phyloP scores from a whole-genome alignment of 805 yeast species.

The Grigorovia humatica region DNA sequence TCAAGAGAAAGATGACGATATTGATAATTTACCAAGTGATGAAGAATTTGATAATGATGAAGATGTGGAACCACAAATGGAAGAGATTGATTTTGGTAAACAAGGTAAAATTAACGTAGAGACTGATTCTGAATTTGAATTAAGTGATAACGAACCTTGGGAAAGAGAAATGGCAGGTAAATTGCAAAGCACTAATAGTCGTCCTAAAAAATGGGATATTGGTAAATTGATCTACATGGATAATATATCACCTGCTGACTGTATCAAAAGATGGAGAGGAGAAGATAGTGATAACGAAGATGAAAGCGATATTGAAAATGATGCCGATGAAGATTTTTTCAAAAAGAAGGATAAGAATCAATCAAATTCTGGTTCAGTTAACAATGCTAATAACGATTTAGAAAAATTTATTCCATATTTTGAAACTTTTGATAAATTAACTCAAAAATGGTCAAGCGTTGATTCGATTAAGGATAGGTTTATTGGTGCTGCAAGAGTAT shows the following conservation, averaged over 20 bases:
- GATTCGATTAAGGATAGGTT: constrained; percentile 25
- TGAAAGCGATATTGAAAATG: constrained; percentile 31
- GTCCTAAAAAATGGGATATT: constrained; percentile 60
- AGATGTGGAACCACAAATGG: constrained; percentile 33
- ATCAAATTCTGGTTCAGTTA: not conserved
- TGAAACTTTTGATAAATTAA: constrained; percentile 25
- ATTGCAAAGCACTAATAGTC: constrained; percentile 40
- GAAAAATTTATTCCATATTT: constrained; percentile 28
- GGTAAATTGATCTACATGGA: constrained; percentile 72
- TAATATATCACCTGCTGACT: constrained; percentile 66
- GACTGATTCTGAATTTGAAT: constrained; percentile 43
- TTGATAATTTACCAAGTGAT: constrained; percentile 35
- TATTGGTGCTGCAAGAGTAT: constrained; percentile 23
- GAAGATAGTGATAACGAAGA: constrained; percentile 36
- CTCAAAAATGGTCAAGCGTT: constrained; percentile 24
- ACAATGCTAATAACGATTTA: constrained; percentile 17
- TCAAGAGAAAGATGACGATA: constrained; percentile 36
- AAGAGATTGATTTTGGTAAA: constrained; percentile 38
- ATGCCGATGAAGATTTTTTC: constrained; percentile 43
- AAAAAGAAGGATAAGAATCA: constrained; percentile 35
- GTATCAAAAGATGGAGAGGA: constrained; percentile 57
- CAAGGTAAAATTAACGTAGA: constrained; percentile 34
- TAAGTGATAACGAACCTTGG: constrained; percentile 31
- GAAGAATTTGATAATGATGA: constrained; percentile 36
- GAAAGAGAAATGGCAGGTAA: constrained; percentile 44